Conservation (phyloP, 2,329 filamentous ascomycete genomes). For the Cercospora zeae-maydis region DNA sequence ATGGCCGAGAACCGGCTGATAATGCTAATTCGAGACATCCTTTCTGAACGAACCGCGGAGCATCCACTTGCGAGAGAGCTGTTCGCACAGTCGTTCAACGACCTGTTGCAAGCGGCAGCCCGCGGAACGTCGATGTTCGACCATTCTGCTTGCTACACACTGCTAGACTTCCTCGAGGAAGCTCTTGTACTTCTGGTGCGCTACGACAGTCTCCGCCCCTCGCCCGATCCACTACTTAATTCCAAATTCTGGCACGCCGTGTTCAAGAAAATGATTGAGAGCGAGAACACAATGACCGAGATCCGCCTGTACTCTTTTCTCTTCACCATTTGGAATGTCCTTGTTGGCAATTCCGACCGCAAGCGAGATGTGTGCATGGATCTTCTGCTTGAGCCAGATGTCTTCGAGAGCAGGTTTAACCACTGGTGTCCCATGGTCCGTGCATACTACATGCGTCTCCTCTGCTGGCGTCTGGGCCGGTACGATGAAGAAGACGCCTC, state of each 20-base stretch:
- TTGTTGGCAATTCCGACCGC: constrained; percentile 61
- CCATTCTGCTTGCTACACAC: constrained; percentile 76
- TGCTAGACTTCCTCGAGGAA: constrained; percentile 91
- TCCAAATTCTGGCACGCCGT: constrained; percentile 85
- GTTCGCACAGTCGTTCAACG: constrained; percentile 72
- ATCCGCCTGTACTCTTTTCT: constrained; percentile 79
- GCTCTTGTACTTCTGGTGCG: constrained; percentile 64
- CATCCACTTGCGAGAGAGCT: constrained; percentile 58
- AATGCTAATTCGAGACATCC: constrained; percentile 74
- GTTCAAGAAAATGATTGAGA: constrained; percentile 72
- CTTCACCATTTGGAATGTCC: constrained; percentile 73
- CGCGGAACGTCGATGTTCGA: constrained; percentile 75
- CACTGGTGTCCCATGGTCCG: constrained; percentile 96
- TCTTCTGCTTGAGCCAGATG: constrained; percentile 69
- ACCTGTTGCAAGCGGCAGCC: constrained; percentile 68
- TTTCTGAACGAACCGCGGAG: constrained; percentile 59
- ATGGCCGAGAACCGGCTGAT: constrained; percentile 90
- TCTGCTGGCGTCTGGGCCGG: constrained; percentile 85
- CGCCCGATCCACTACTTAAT: constrained; percentile 55
- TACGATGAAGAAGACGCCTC: constrained; percentile 59
- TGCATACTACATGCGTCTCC: constrained; percentile 83
- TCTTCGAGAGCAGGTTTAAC: constrained; percentile 80
- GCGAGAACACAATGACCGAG: constrained; percentile 85
- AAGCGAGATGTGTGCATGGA: constrained; percentile 69
- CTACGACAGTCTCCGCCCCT: constrained; percentile 50